Conservation (phyloP, 1,139 yeast species). For the Suhomyces choctaworum region DNA sequence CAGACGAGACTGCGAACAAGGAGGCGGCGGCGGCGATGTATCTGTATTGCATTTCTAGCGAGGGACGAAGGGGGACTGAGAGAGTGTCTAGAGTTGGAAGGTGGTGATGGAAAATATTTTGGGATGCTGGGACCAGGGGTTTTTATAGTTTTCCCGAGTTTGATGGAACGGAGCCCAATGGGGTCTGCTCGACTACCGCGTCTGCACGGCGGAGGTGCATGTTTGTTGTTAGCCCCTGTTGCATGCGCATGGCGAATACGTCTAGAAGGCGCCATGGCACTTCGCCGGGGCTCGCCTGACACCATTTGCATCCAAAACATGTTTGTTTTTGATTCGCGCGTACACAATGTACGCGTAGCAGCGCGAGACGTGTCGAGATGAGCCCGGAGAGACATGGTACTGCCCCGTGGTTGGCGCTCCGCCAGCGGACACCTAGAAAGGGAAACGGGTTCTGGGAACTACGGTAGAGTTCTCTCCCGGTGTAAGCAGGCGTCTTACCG, state of each 20-base stretch:
- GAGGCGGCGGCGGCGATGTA: slow-evolving; percentile 35
- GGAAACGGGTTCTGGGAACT: too few species aligned
- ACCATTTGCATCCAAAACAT: slow-evolving; percentile 2
- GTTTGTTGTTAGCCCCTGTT: slow-evolving; percentile 2
- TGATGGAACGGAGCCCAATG: slow-evolving; percentile 1
- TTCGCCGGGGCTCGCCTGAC: not conserved
- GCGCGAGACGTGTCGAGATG: slow-evolving; percentile 2
- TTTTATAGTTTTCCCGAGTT: slow-evolving; percentile 7
- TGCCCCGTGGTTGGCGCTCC: too few species aligned
- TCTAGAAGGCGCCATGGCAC: not conserved
- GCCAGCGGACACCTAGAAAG: too few species aligned
- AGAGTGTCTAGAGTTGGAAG: slow-evolving; percentile 18
- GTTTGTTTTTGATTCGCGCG: slow-evolving; percentile 4
- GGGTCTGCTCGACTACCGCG: too few species aligned
- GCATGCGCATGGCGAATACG: not conserved
- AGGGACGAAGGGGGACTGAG: slow-evolving; percentile 2
- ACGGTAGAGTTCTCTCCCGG: too few species aligned
- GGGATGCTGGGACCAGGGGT: slow-evolving; percentile 1
- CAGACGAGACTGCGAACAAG: slow-evolving; percentile 23
- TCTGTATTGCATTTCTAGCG: slow-evolving; percentile 32
- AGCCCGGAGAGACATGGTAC: too few species aligned
- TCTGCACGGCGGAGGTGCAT: too few species aligned
- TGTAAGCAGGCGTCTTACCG: too few species aligned
- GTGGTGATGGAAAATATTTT: slow-evolving; percentile 3
- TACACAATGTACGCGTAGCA: not conserved